Base-by-base conservation (phyloP, 2,329 filamentous ascomycete species). In the Xylariaceae sp. region DNA sequence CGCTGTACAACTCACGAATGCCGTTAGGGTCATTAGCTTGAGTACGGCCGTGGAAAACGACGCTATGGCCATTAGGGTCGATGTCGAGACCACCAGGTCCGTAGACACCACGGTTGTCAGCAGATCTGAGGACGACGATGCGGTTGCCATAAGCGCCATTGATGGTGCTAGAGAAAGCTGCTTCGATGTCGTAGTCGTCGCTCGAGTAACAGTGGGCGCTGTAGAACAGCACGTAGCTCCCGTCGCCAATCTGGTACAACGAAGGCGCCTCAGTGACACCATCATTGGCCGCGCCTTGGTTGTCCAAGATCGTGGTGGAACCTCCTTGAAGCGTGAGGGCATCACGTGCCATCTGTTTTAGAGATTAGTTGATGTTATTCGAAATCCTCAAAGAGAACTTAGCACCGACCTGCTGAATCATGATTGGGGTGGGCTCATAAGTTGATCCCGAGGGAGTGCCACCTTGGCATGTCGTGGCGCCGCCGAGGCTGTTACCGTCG, bases 171-270 rank as follows among this genome's bases (percentile, higher is more conserved):
- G 60, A 62, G 40, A 57, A 63, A 3, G 61, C 61, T 42, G 62
- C 62, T 40, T 64, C 59, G 51, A 63, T 57, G 14, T 63, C 61
- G 45, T 63, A 64, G 50, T 64, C 59, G 42, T 64, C 61, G 47
- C 55, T 63, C 1, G 55, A 52, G 48, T 60, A 64, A 54, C 61
- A 64, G 43, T 64, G 58, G 12, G 60, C 55, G 47, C 59, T 61
- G 46, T 63, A 64, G 49, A 64, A 63, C 10, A 64, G 48, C 34
- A 63, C 50, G 23, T 48, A 64, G 25, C 52, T 53, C 2, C 57
- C 60, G 23, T 54, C 37, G 5, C 38, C 48, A 19, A 62, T 55
- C 54, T 60, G 55, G 39, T 62, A 63, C 33, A 64, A 49, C 6
- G 57, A 35, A 11, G 61, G 61, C 7, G 58, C 61, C 46, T 63